Evolutionary conservation across 495 filamentous ascomycete genomes (phyloP), one percentile per base, ranked within the genome.

Genomic region (Xylaria castorea): DNA sequence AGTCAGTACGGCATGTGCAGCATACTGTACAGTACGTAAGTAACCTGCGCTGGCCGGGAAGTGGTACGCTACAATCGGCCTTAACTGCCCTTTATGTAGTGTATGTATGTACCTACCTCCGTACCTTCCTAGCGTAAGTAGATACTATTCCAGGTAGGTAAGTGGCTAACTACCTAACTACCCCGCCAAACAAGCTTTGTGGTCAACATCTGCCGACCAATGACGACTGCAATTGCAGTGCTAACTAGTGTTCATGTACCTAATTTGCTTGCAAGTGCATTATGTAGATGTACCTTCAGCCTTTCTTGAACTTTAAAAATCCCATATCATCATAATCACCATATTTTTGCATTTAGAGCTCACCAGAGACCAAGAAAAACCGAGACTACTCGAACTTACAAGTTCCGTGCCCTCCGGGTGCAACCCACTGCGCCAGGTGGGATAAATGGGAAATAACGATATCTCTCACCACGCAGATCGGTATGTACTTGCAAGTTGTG

Each of bases 121-220:
- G 48, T 51, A 48, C 46, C 18, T 48, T 1, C 46, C 46, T 48
- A 51, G 48, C 25, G 16, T 6, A n/a, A 8, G 44, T n/a, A 66
- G 7, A 38, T 65, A 20, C 63, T n/a, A 42, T 9, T 42, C 38
- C 11, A 57, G 51, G 9, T 27, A 30, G 51, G 22, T 30, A 11
- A 30, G 20, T 42, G 9, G 38, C 38, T 42, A 55, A 11, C 22
- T 50, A n/a, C 18, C 46, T 55, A 51, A 25, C 32, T 32, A 18
- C 61, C 63, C 70, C 70, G 66, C 51, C 46, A 72, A 72, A 72
- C 40, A 72, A 72, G 63, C 62, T 72, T 63, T 50, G 36, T 22
- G 20, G 53, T 57, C 58, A 61, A 61, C 18, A 61, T 22, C 58
- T 2, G 14, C 5, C 11, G 25, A 55, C 48, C 50, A 55, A 51